Evolutionary conservation across 2,329 filamentous ascomycete species (phyloP).

Genomic region (Colletotrichum scovillei): DNA sequence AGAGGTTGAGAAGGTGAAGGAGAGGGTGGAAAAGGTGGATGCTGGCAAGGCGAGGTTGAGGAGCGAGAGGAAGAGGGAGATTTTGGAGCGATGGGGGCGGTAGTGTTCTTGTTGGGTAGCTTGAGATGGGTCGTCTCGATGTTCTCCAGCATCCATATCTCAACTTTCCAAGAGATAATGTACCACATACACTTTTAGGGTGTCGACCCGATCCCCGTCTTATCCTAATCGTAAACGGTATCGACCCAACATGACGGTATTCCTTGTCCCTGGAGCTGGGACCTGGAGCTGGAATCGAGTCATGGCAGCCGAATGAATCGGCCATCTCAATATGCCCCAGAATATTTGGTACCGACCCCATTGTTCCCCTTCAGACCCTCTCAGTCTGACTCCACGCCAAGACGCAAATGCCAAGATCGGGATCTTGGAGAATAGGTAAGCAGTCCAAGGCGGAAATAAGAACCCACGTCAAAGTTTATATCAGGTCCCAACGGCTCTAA

Average conservation of each 20-base stretch:
- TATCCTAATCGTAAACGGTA: not conserved
- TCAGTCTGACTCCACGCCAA: too few species aligned
- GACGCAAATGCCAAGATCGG: too few species aligned
- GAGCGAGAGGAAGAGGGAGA: slow-evolving; percentile 61
- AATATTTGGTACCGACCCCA: not conserved
- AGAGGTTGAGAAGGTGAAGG: slow-evolving; percentile 55
- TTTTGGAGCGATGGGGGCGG: slow-evolving; percentile 56
- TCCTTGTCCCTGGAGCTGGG: not conserved
- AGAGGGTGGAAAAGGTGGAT: slow-evolving; percentile 52
- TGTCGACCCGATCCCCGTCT: not conserved
- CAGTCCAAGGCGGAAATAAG: too few species aligned
- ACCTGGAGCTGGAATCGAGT: not conserved
- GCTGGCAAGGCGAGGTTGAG: slow-evolving; percentile 48
- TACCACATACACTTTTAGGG: too few species aligned
- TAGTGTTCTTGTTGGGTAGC: not conserved
- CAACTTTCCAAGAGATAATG: too few species aligned
- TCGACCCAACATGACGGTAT: not conserved
- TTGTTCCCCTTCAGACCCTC: too few species aligned
- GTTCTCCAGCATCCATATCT: not conserved
- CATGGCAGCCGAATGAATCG: not conserved
- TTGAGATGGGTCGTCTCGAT: not conserved
- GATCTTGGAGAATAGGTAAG: too few species aligned
- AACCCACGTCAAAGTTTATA: not conserved
- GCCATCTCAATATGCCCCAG: not conserved
- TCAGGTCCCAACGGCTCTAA: too few species aligned